phyloP scores from a whole-genome alignment of 2,329 filamentous ascomycete species.

The Elsinoe batatas region DNA sequence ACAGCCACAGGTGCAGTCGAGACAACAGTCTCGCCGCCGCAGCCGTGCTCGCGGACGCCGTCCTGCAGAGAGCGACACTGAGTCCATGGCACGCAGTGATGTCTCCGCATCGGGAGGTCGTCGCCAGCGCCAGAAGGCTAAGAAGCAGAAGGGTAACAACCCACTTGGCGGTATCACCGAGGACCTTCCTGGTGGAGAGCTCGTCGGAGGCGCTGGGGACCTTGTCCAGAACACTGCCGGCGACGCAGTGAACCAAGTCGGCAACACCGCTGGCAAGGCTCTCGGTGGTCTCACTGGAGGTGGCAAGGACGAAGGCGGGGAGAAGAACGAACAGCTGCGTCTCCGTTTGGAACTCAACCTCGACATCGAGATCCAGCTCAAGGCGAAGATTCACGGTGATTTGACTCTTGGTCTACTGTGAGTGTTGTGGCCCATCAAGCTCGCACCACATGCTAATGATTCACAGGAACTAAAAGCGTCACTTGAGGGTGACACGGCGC shows the following conservation, averaged over 20 bases:
- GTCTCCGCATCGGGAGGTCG: slow-evolving; percentile 45
- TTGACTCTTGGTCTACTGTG: slow-evolving; percentile 48
- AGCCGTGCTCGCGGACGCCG: slow-evolving; percentile 40
- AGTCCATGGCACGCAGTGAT: slow-evolving; percentile 45
- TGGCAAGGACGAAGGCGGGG: slow-evolving; percentile 26
- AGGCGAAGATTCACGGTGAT: slow-evolving; percentile 56
- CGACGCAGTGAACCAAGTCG: slow-evolving; percentile 34
- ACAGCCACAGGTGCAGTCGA: slow-evolving; percentile 24
- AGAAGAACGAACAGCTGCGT: slow-evolving; percentile 43
- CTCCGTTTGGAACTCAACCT: slow-evolving; percentile 51
- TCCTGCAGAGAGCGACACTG: slow-evolving; percentile 39
- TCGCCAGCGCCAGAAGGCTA: slow-evolving; percentile 44
- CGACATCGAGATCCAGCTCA: slow-evolving; percentile 53
- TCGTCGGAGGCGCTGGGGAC: slow-evolving; percentile 43
- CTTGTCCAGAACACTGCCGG: slow-evolving; percentile 48
- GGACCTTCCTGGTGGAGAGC: slow-evolving; percentile 42
- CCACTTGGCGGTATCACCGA: slow-evolving; percentile 49
- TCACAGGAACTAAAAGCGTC: neutral
- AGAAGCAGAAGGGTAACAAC: slow-evolving; percentile 39
- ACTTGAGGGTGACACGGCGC: neutral
- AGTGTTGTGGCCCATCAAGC: slow-evolving; percentile 19
- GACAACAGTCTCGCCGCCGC: slow-evolving; percentile 38
- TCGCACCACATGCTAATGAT: neutral
- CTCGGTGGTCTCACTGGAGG: slow-evolving; percentile 39
- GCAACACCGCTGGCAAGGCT: slow-evolving; percentile 36